A percentile compares a stretch with the other conserved stretches of the same genome.
Evolutionary conservation across 768 basidiomycete genomes (phyloP).

Genomic region (Russula dissimulans): DNA sequence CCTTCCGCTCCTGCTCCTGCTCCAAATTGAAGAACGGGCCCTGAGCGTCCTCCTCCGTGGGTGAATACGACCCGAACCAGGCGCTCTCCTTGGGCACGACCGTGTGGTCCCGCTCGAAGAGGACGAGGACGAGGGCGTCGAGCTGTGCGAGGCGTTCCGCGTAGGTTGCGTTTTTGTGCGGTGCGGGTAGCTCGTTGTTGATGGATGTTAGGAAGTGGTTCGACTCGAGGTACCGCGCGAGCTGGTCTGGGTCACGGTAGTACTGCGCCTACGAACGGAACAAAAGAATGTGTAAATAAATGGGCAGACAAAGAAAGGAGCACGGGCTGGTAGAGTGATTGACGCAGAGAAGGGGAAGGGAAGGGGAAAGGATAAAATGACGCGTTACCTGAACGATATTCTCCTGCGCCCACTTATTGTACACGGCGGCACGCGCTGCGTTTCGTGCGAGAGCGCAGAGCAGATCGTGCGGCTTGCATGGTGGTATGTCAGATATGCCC

Average conservation of each 20-base stretch:
- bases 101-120: constrained; percentile 66
- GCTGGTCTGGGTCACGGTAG: constrained; percentile 61
- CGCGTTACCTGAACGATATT: constrained; percentile 54
- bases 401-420: constrained; percentile 65
- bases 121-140: constrained; percentile 58
- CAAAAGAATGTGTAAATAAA: not conserved
- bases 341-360: not conserved
- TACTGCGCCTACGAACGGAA: constrained; percentile 63
- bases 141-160: constrained; percentile 50
- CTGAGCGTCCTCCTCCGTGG: constrained; percentile 23
- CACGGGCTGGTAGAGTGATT: not conserved
- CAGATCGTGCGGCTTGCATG: constrained; percentile 55
- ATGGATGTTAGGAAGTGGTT: constrained; percentile 65
- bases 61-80: constrained; percentile 74
- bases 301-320: not conserved
- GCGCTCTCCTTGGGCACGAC: constrained; percentile 78
- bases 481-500: constrained; percentile 71
- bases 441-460: constrained; percentile 60
- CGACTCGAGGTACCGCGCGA: constrained; percentile 46
- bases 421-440: constrained; percentile 54
- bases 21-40: not conserved
- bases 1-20: no score
- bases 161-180: constrained; percentile 49
- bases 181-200: constrained; percentile 62
- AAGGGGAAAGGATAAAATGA: not conserved